Conservation (phyloP, 768 basidiomycete species). For the Podaxis rugospora region DNA sequence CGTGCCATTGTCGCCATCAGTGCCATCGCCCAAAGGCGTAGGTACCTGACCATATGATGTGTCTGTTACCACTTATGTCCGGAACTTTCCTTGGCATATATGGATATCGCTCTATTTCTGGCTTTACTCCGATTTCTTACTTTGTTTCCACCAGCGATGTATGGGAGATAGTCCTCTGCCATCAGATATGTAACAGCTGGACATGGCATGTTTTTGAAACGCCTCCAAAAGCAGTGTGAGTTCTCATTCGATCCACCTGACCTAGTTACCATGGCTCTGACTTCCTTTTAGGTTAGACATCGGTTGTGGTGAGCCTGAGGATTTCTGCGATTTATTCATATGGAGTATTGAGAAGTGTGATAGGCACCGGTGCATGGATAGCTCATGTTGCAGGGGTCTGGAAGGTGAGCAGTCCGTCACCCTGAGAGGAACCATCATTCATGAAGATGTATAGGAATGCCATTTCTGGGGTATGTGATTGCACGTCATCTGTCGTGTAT, state of each 20-base stretch:
- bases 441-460: constrained; percentile 29
- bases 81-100: not conserved
- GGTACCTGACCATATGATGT: constrained; percentile 2
- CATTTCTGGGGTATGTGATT: constrained; percentile 34
- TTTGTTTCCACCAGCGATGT: constrained; percentile 45
- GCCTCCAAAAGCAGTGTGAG: constrained; percentile 60
- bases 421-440: not conserved
- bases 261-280: not conserved
- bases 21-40: not conserved
- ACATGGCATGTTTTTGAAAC: constrained; percentile 64
- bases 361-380: constrained; percentile 75
- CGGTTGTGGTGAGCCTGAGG: constrained; percentile 57
- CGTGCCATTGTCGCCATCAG: not conserved
- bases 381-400: constrained; percentile 59
- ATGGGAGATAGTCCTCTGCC: constrained; percentile 58
- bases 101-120: not conserved
- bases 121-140: not conserved
- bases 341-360: not conserved
- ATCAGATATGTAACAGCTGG: constrained; percentile 50
- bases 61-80: not conserved
- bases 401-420: constrained; percentile 40
- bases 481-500: not conserved
- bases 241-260: constrained; percentile 12
- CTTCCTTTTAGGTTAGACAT: constrained; percentile 51
- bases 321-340: not conserved